Conservation (phyloP, 129 eudicot species). For the Chrysanthemum makinoi region DNA sequence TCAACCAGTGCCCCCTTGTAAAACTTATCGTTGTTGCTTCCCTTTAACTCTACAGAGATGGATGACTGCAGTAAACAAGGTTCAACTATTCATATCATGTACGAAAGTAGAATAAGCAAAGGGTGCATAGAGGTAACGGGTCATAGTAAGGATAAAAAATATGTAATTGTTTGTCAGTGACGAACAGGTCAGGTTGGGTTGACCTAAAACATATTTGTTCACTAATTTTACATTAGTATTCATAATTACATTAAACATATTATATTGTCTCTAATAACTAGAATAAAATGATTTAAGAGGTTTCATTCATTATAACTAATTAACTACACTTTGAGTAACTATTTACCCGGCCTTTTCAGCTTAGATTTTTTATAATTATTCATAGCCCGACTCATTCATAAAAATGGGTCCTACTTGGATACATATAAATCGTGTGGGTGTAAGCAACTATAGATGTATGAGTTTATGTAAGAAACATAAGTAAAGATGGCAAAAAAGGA, state of each 20-base stretch:
- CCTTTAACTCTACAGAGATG: conserved; percentile 20
- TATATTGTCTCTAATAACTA: background rate
- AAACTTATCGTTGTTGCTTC: conserved; percentile 24
- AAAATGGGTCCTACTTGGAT: background rate
- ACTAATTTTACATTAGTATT: background rate
- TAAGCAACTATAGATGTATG: background rate
- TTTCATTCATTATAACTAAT: background rate
- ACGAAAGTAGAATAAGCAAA: background rate
- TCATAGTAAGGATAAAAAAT: background rate
- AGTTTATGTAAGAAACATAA: background rate
- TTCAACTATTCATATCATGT: background rate
- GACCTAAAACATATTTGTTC: background rate
- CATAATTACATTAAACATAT: no score
- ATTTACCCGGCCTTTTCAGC: background rate
- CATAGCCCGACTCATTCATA: background rate
- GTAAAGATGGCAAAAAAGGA: background rate
- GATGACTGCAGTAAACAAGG: conserved; percentile 28
- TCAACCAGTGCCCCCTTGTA: conserved; percentile 58
- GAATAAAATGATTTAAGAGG: background rate
- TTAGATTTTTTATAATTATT: no score
- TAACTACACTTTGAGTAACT: background rate
- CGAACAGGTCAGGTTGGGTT: background rate
- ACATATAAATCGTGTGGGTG: no score
- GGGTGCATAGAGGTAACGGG: background rate
- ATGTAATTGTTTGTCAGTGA: background rate